Evolutionary conservation across 2,329 filamentous ascomycete genomes (phyloP), one percentile per base, ranked within the genome.

Genomic region (Ceratocystis cubensis): DNA sequence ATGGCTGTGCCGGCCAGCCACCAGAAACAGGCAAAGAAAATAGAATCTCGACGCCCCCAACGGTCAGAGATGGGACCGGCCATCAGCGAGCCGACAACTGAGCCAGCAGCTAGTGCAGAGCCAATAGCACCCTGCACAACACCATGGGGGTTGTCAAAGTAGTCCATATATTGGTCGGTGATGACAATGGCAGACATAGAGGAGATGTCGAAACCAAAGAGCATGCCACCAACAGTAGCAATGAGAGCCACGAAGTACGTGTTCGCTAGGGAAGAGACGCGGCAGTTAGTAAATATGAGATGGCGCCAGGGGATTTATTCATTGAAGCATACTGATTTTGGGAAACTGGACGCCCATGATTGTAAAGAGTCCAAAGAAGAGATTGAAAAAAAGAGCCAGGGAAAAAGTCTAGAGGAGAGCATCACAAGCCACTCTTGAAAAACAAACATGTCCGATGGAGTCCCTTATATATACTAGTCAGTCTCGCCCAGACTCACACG

Each of bases 141-240:
- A 25, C 75, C 76, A 7, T 73, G 74, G 0, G 80, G 79, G 22
- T 77, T 75, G 73, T 79, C 71, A 73, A 83, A 84, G 74, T 79
- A 83, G 1, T 78, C 75, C 65, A 80, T 76, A 71, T 83, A 84
- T 66, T 80, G 76, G 5, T 76, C 69, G 13, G 79, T 79, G 33
- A 78, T 79, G 68, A 83, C 80, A 71, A 83, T 83, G 67, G 81
- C 82, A 17, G 79, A 80, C 79, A 84, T 84, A 67, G 81, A 83
- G 33, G 78, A 79, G 67, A 84, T 82, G 69, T 84, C 82, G 72
- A 84, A 84, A 67, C 80, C 80, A 70, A 82, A 82, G 44, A 77
- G 74, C 72, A 76, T 76, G 65, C 76, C 76, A 69, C 76, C 76
- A 63, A 78, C 76, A 68, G 76, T 77, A 72, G 74, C 70, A 67